Base-by-base conservation (phyloP, 768 basidiomycete genomes). In the Hygrocybe punicea region DNA sequence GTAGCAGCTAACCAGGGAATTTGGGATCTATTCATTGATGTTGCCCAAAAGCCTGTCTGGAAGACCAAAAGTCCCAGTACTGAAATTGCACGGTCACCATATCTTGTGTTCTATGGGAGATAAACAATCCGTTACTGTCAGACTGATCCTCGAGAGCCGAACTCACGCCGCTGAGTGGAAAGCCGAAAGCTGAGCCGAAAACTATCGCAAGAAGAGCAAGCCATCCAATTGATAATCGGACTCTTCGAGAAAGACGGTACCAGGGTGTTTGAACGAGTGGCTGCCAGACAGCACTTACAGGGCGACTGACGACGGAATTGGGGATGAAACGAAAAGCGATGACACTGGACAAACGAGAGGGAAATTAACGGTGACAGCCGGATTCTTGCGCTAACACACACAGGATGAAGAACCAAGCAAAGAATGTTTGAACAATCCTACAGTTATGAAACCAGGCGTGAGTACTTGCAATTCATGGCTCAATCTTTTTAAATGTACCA, bases 311-410 rank as follows among this genome's bases (percentile, higher is more conserved):
- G 25, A 84, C 74, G 3, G 82, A 79, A 68, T 82, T 86, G 59
- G 91, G 90, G 54, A 92, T 84, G 69, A 83, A 93, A n/a, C 89
- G 84, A 78, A 91, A 92, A 3, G 86, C 87, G 59, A 92, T 92
- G 59, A 90, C 78, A 5, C 85, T 87, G 36, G 21, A 53, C 47
- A 51, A 21, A 44, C n/a, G n/a, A n/a, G n/a, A n/a, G n/a, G 2
- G 46, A 47, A 49, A 53, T 21, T 35, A 6, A 11, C 23, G 24
- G 24, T 25, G 8, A 45, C 35, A 45, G n/a, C 13, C 16, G 3
- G 21, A 34, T 21, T 33, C 21, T 35, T 19, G 37, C 40, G 10
- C 9, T 19, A 25, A 13, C 17, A n/a, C 84, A 63, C 62, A 87
- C 87, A 82, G 61, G 60, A 93, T 76, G 74, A 93, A 91, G 53